These are phyloP conservation scores for Pharnaceum exiguum DNA, from an alignment of 148 eudicot species.

Conservation along the genomic window DNA sequence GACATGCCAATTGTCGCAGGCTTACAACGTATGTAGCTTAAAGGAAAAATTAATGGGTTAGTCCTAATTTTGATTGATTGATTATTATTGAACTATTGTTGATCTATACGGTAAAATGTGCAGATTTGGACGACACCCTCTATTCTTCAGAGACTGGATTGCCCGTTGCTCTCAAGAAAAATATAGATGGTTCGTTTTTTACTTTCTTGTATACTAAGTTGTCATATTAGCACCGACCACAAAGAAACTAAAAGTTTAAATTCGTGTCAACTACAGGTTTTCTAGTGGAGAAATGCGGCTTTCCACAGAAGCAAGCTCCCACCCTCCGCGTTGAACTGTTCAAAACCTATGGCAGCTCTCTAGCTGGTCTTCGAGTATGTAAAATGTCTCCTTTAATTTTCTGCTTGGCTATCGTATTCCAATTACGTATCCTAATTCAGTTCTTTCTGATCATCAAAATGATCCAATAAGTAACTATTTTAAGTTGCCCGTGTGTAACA, in stretches of 20 bases:
- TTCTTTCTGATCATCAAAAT: not conserved
- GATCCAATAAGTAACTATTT: too few relatives aligned
- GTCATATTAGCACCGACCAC: too few relatives aligned
- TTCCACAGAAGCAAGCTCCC: constrained; percentile 49
- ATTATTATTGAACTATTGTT: not conserved
- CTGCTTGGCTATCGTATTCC: not conserved
- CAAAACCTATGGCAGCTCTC: constrained; percentile 76
- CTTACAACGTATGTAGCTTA: too few relatives aligned
- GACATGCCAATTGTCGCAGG: too few relatives aligned
- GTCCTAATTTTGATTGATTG: too few relatives aligned
- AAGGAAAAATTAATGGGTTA: too few relatives aligned
- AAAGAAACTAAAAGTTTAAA: not conserved
- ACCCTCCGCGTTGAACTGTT: constrained; percentile 70
- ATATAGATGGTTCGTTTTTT: constrained; percentile 55
- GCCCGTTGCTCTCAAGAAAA: constrained; percentile 45
- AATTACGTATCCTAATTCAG: not conserved
- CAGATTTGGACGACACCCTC: constrained; percentile 94
- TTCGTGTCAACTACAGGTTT: constrained; percentile 36
- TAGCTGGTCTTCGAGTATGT: constrained; percentile 76
- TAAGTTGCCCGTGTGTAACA: too few relatives aligned
- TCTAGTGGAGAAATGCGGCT: constrained; percentile 68
- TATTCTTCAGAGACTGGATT: constrained; percentile 68
- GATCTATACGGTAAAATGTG: too few relatives aligned
- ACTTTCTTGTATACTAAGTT: not conserved
- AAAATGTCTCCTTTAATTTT: not conserved